Percentiles rank a stretch among this genome's conserved stretches.
Conservation (phyloP, 352 stramenopile species). For the Phytophthora pinifolia region DNA sequence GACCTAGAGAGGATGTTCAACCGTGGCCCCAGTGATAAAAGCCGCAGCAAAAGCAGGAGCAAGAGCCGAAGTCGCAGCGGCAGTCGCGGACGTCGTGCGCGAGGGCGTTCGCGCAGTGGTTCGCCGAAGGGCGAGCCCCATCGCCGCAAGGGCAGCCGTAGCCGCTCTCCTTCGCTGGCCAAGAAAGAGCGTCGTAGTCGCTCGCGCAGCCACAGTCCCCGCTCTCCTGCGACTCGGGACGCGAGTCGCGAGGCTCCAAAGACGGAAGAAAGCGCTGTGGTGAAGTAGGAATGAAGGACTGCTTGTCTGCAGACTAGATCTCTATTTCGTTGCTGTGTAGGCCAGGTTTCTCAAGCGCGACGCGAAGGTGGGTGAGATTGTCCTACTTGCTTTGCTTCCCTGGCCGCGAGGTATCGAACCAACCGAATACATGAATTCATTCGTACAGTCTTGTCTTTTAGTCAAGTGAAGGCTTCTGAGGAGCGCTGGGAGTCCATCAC, state of each 20-base stretch:
- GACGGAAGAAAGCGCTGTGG: constrained; percentile 10
- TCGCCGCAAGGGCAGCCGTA: constrained; percentile 46
- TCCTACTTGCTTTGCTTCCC: constrained; percentile 14
- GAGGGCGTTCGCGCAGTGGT: constrained; percentile 43
- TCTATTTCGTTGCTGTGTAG: constrained; percentile 29
- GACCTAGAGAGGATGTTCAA: constrained; percentile 90
- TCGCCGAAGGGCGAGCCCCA: constrained; percentile 46
- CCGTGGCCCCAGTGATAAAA: constrained; percentile 45
- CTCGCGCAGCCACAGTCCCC: constrained; percentile 52
- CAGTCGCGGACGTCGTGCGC: constrained; percentile 30
- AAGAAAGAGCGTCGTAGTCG: constrained; percentile 49
- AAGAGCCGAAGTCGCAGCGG: constrained; percentile 51
- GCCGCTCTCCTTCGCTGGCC: constrained; percentile 42
- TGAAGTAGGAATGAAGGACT: constrained; percentile 32
- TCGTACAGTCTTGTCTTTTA: constrained; percentile 14
- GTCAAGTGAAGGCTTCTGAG: background rate
- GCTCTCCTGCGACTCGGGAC: constrained; percentile 21
- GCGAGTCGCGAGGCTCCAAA: constrained; percentile 13
- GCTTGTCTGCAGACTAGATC: constrained; percentile 25
- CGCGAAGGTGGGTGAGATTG: constrained; percentile 11
- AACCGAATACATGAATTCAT: constrained; percentile 36
- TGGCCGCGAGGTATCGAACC: constrained; percentile 18
- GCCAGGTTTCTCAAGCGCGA: constrained; percentile 5
- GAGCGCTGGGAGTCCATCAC: too few species aligned
- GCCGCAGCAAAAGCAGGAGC: constrained; percentile 47